Conservation (phyloP, 2,329 filamentous ascomycete genomes). For the Hypoxylon sp. region DNA sequence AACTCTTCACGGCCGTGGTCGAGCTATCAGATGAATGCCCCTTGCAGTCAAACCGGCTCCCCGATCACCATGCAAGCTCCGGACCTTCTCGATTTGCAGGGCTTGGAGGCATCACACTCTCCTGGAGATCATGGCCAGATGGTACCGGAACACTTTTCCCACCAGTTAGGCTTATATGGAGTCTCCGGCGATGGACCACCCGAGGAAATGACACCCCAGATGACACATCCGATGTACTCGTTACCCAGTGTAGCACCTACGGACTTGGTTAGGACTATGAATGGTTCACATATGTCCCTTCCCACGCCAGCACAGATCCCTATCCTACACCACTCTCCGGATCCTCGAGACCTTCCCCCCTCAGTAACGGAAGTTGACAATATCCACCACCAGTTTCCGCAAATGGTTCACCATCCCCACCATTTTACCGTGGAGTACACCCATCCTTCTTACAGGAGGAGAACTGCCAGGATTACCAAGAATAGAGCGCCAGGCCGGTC, state of each 20-base stretch:
- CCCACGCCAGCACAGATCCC: conserved; percentile 42
- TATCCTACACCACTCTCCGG: conserved; percentile 40
- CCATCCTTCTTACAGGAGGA: conserved; percentile 32
- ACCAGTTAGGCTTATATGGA: conserved; percentile 54
- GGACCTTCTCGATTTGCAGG: conserved; percentile 55
- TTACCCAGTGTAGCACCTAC: conserved; percentile 43
- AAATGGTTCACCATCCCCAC: conserved; percentile 32
- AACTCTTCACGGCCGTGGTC: conserved; percentile 59
- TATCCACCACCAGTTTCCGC: conserved; percentile 36
- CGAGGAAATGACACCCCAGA: conserved; percentile 48
- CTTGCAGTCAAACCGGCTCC: conserved; percentile 58
- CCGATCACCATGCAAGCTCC: conserved; percentile 59
- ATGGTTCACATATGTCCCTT: conserved; percentile 40
- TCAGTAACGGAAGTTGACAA: conserved; percentile 38
- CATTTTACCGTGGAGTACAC: conserved; percentile 34
- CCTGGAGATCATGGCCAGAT: conserved; percentile 50
- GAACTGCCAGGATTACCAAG: conserved; percentile 35
- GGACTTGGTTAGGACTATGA: conserved; percentile 40
- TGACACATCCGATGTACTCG: conserved; percentile 46
- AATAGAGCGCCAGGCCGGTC: conserved; percentile 38
- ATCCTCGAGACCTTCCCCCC: conserved; percentile 38
- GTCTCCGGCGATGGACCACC: conserved; percentile 50
- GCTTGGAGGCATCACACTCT: conserved; percentile 51
- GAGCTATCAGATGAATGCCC: conserved; percentile 57
- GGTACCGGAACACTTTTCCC: conserved; percentile 50